Evolutionary conservation across 306 rosid genomes (phyloP).

Genomic region (Trichosanthes cucumerina): DNA sequence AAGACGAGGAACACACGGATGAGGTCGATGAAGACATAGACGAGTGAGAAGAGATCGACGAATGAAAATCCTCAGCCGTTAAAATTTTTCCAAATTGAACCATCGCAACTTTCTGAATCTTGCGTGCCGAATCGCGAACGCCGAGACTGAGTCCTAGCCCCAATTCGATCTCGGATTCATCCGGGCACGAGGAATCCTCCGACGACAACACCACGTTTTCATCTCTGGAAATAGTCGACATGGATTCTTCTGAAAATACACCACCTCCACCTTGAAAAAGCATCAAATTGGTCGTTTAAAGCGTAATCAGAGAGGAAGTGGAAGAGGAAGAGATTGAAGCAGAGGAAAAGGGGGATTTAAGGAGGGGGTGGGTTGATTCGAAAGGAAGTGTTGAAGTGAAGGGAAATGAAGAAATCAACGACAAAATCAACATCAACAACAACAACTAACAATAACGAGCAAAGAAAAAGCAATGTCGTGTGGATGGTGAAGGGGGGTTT

Average conservation of each 20-base stretch:
- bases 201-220: constrained; percentile 68
- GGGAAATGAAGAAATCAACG: neutral
- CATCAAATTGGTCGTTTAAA: constrained; percentile 14
- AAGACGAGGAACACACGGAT: constrained; percentile 39
- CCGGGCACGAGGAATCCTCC: constrained; percentile 73
- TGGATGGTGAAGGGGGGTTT: neutral
- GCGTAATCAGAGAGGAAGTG: neutral
- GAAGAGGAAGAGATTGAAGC: neutral
- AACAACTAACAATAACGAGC: neutral
- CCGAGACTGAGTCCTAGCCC: constrained; percentile 66
- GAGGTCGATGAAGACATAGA: constrained; percentile 25
- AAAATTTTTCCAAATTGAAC: constrained; percentile 42
- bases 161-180: constrained; percentile 74
- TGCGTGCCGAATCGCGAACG: constrained; percentile 16
- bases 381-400: neutral
- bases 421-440: neutral
- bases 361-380: neutral
- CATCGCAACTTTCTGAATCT: constrained; percentile 21
- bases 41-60: constrained; percentile 21
- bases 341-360: neutral
- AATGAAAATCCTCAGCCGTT: constrained; percentile 64
- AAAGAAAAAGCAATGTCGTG: constrained; percentile 8
- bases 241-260: constrained; percentile 22
- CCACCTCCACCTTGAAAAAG: neutral
- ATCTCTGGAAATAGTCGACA: constrained; percentile 56